phyloP scores from a whole-genome alignment of 163 green algal genomes.

The Coccomyxa subellipsoidea region DNA sequence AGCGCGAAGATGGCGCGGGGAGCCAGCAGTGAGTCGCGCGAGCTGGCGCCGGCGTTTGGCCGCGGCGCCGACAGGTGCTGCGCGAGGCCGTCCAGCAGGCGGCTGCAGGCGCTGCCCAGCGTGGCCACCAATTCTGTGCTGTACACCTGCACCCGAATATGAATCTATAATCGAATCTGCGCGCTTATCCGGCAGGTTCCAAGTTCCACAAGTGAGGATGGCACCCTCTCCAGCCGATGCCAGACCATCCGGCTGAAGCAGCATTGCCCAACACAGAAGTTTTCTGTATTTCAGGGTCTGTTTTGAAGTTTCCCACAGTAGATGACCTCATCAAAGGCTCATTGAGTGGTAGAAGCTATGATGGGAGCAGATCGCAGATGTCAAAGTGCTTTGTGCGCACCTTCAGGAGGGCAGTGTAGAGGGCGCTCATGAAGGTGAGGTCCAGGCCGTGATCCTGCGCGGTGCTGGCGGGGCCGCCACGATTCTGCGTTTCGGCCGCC shows the following conservation, averaged over 20 bases:
- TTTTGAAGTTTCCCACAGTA: too few species aligned
- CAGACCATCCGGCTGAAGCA: too few species aligned
- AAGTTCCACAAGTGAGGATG: too few species aligned
- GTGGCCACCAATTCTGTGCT: conserved; percentile 32
- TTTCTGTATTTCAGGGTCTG: too few species aligned
- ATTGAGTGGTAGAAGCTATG: too few species aligned
- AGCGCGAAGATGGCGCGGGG: conserved; percentile 24
- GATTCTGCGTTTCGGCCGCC: not conserved
- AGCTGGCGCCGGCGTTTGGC: not conserved
- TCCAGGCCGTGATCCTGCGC: not conserved
- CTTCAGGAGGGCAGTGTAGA: conserved; percentile 7
- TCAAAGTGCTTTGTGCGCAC: too few species aligned
- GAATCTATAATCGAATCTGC: too few species aligned
- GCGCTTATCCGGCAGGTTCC: too few species aligned
- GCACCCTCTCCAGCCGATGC: too few species aligned
- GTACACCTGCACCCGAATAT: conserved; percentile 45
- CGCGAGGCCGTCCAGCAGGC: conserved; percentile 29
- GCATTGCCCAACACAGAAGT: too few species aligned
- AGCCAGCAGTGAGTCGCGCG: not conserved
- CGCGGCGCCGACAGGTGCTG: not conserved
- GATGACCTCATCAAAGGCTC: too few species aligned
- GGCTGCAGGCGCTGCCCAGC: conserved; percentile 24
- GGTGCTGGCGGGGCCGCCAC: not conserved
- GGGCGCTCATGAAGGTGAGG: not conserved
- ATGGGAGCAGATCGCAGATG: too few species aligned